A percentile compares a stretch with the other conserved stretches of the same genome.
These are phyloP conservation scores for Wickerhamomyces rabaulensis DNA, from an alignment of 805 yeast species.

Conservation along the genomic window DNA sequence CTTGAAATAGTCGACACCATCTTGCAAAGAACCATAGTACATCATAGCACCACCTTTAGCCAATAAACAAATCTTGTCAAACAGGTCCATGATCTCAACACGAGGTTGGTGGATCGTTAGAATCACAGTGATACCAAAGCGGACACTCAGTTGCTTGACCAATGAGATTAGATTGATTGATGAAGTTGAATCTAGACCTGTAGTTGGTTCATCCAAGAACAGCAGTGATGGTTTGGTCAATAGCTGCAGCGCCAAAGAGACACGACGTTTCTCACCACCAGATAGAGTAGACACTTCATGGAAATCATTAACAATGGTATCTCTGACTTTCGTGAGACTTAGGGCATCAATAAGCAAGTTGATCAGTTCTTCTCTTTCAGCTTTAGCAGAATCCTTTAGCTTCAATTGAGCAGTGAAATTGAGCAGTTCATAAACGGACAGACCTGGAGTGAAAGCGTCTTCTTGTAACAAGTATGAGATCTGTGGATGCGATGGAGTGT, in stretches of 20 bases:
- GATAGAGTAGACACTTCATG: slow-evolving; percentile 49
- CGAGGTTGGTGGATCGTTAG: slow-evolving; percentile 84
- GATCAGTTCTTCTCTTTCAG: slow-evolving; percentile 45
- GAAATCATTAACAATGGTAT: slow-evolving; percentile 41
- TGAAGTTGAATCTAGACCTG: slow-evolving; percentile 78
- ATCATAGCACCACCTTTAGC: slow-evolving; percentile 56
- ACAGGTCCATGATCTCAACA: slow-evolving; percentile 62
- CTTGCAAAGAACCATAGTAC: slow-evolving; percentile 40
- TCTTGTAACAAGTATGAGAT: slow-evolving; percentile 69
- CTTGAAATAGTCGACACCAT: slow-evolving; percentile 47
- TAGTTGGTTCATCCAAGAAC: slow-evolving; percentile 84
- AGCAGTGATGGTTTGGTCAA: slow-evolving; percentile 70
- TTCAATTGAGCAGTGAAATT: slow-evolving; percentile 67
- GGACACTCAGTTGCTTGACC: slow-evolving; percentile 48
- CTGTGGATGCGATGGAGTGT: slow-evolving; percentile 21
- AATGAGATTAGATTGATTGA: slow-evolving; percentile 61
- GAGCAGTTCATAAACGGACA: slow-evolving; percentile 70
- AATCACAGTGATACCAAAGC: slow-evolving; percentile 63
- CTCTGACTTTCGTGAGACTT: slow-evolving; percentile 59
- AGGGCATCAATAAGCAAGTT: slow-evolving; percentile 56
- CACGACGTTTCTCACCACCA: slow-evolving; percentile 80
- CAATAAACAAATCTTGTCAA: slow-evolving; percentile 64
- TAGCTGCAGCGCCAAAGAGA: slow-evolving; percentile 74
- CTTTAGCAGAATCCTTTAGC: slow-evolving; percentile 41
- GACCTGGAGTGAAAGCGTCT: slow-evolving; percentile 64